A percentile compares a stretch with the other conserved stretches of the same genome.
Evolutionary conservation across 2,329 filamentous ascomycete genomes (phyloP).

Genomic region (Neopestalotiopsis sp.): DNA sequence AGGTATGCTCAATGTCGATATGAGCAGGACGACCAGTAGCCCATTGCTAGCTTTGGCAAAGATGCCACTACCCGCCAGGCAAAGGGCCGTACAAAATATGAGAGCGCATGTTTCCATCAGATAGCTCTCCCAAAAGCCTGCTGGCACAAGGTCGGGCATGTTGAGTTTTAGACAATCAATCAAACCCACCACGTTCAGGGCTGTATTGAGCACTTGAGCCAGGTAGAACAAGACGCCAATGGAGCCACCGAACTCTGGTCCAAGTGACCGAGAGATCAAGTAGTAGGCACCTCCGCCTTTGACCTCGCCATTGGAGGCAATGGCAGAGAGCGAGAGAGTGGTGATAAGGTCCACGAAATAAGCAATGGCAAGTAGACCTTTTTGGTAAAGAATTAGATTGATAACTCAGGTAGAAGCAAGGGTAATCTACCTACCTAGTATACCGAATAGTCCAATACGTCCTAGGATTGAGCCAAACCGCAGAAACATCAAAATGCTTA

Average conservation of each 20-base stretch:
- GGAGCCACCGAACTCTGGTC: slow-evolving; percentile 87
- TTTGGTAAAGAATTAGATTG: slow-evolving; percentile 18
- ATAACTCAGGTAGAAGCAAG: slow-evolving; percentile 2
- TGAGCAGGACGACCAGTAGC: slow-evolving; percentile 71
- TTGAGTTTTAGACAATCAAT: slow-evolving; percentile 83
- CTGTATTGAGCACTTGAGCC: slow-evolving; percentile 87
- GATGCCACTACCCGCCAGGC: slow-evolving; percentile 78
- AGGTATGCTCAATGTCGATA: slow-evolving; percentile 82
- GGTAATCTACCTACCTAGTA: slow-evolving; percentile 66
- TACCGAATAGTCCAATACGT: slow-evolving; percentile 79
- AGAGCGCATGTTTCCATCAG: slow-evolving; percentile 76
- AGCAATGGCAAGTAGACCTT: slow-evolving; percentile 75
- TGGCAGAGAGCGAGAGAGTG: slow-evolving; percentile 84
- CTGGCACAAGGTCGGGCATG: slow-evolving; percentile 69
- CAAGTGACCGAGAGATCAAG: slow-evolving; percentile 82
- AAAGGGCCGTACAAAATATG: slow-evolving; percentile 74
- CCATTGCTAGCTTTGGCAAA: slow-evolving; percentile 84
- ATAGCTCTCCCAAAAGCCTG: slow-evolving; percentile 80
- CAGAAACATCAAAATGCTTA: slow-evolving; percentile 92
- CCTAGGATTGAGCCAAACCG: slow-evolving; percentile 86
- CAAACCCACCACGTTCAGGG: slow-evolving; percentile 85
- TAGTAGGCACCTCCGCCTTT: slow-evolving; percentile 89
- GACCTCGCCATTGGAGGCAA: slow-evolving; percentile 89
- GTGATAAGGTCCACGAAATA: slow-evolving; percentile 86
- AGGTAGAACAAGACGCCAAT: slow-evolving; percentile 89